phyloP scores from a whole-genome alignment of 306 rosid species.

The Oemleria cerasiformis region DNA sequence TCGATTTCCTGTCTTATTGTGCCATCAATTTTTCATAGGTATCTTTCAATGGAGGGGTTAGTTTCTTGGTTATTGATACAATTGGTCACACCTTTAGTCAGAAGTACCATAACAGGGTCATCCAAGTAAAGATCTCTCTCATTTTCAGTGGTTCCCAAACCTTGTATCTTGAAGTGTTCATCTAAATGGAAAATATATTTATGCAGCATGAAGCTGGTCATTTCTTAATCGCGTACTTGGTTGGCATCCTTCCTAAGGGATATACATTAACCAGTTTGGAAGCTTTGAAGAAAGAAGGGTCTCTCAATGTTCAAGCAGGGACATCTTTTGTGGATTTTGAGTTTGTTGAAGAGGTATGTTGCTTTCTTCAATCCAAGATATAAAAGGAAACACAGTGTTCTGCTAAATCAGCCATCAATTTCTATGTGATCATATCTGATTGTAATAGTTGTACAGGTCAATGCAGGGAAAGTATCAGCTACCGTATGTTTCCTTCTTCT shows the following conservation, averaged over 20 bases:
- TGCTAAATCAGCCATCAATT: neutral
- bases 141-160: slow-evolving; percentile 3
- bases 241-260: slow-evolving; percentile 85
- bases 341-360: slow-evolving; percentile 72
- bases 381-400: no score
- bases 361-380: neutral
- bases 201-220: slow-evolving; percentile 99
- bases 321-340: slow-evolving; percentile 88
- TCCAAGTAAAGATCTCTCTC: slow-evolving; percentile 58
- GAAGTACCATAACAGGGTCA: slow-evolving; percentile 85
- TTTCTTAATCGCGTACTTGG: slow-evolving; percentile 81
- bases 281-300: slow-evolving; percentile 78
- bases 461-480: slow-evolving; percentile 73
- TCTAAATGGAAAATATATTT: neutral
- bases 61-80: slow-evolving; percentile 79
- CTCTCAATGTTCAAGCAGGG: slow-evolving; percentile 97
- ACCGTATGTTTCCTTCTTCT: slow-evolving; percentile 46
- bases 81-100: slow-evolving; percentile 77
- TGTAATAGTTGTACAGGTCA: slow-evolving; percentile 46
- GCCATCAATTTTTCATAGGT: slow-evolving; percentile 41
- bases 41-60: slow-evolving; percentile 75
- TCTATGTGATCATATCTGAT: no score
- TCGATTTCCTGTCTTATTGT: neutral
- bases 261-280: slow-evolving; percentile 76
- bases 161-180: slow-evolving; percentile 18